Evolutionary conservation across 2,329 filamentous ascomycete species (phyloP).

Genomic region (Gnomoniopsis smithogilvyi): DNA sequence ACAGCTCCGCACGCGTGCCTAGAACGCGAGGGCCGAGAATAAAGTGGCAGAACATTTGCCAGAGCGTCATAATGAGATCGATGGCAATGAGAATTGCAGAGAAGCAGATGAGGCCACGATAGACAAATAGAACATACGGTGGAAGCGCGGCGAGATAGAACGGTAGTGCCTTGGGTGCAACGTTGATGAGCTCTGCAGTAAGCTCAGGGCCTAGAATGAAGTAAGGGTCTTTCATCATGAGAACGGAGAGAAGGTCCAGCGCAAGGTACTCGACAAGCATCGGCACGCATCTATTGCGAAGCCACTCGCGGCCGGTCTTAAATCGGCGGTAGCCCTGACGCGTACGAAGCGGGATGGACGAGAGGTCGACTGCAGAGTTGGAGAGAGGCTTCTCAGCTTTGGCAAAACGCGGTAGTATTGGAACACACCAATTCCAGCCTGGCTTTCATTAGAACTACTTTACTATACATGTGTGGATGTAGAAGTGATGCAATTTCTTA

Average conservation of each 20-base stretch:
- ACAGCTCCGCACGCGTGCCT: conserved; percentile 47
- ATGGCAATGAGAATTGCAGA: conserved; percentile 59
- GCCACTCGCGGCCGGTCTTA: conserved; percentile 39
- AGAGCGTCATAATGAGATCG: conserved; percentile 55
- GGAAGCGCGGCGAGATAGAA: conserved; percentile 41
- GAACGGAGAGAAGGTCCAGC: conserved; percentile 66
- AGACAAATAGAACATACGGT: conserved; percentile 44
- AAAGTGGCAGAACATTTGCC: conserved; percentile 54
- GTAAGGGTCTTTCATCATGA: conserved; percentile 75
- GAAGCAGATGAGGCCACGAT: conserved; percentile 56
- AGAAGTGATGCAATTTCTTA: conserved; percentile 25
- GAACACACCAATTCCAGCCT: conserved; percentile 58
- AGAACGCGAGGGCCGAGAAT: conserved; percentile 47
- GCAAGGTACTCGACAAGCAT: conserved; percentile 59
- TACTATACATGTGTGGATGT: not conserved
- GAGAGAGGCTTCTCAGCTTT: conserved; percentile 39
- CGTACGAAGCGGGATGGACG: conserved; percentile 38
- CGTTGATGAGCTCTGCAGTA: conserved; percentile 30
- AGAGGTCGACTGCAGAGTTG: conserved; percentile 37
- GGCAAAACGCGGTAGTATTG: conserved; percentile 42
- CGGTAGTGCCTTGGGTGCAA: conserved; percentile 43
- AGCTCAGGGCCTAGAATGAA: conserved; percentile 55
- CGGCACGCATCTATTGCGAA: conserved; percentile 40
- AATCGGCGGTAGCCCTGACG: conserved; percentile 43
- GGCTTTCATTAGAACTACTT: not conserved